These are phyloP conservation scores for Pichia californica DNA, from an alignment of 805 yeast species.

Conservation along the genomic window DNA sequence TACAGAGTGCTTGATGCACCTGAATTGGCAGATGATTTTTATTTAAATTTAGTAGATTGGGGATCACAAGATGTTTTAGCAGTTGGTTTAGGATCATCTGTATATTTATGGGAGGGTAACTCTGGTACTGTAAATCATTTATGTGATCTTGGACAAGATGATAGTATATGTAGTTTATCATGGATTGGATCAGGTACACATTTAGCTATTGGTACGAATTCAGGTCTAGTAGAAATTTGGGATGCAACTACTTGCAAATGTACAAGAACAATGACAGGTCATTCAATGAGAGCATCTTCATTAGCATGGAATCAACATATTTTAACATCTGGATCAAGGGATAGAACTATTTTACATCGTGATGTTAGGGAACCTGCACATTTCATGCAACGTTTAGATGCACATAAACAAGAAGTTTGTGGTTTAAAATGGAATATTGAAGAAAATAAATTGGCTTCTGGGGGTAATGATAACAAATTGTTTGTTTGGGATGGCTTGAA, in stretches of 20 bases:
- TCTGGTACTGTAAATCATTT: constrained; percentile 77
- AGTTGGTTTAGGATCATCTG: constrained; percentile 84
- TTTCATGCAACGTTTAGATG: constrained; percentile 58
- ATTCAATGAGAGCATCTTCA: constrained; percentile 75
- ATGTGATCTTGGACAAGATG: constrained; percentile 62
- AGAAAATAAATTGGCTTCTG: constrained; percentile 87
- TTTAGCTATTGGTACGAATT: constrained; percentile 82
- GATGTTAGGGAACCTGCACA: constrained; percentile 88
- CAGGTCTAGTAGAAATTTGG: constrained; percentile 91
- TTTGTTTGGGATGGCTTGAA: constrained; percentile 82
- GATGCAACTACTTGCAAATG: constrained; percentile 80
- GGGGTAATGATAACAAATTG: constrained; percentile 88
- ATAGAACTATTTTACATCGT: constrained; percentile 75
- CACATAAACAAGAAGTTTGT: constrained; percentile 91
- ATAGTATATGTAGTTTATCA: constrained; percentile 71
- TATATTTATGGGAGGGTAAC: constrained; percentile 85
- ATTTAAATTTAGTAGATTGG: constrained; percentile 91
- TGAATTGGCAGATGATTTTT: constrained; percentile 88
- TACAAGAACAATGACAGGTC: constrained; percentile 90
- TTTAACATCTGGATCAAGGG: constrained; percentile 81
- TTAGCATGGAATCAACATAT: constrained; percentile 93
- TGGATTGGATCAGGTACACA: constrained; percentile 97
- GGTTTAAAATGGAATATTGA: constrained; percentile 92
- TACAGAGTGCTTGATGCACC: constrained; percentile 95
- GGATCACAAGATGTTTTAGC: constrained; percentile 83